These are phyloP conservation scores for Termitomyces sp. DNA, from an alignment of 768 basidiomycete genomes.

Conservation along the genomic window DNA sequence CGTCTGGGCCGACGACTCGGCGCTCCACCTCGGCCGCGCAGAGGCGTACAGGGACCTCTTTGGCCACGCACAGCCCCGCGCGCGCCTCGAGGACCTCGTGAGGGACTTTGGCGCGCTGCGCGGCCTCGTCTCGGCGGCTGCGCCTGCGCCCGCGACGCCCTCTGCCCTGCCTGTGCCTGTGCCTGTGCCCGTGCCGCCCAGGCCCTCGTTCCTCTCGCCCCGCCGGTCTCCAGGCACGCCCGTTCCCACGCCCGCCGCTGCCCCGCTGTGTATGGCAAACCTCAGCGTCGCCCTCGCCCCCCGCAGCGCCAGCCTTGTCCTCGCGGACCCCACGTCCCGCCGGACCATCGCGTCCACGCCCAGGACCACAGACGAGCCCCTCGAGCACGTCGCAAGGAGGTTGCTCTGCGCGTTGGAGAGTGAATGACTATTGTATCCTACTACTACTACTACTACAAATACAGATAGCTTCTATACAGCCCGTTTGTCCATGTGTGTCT, in stretches of 20 bases:
- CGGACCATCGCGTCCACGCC: slow-evolving; percentile 39
- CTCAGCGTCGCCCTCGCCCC: slow-evolving; percentile 37
- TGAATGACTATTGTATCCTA: too few relatives aligned
- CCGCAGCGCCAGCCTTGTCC: slow-evolving; percentile 33
- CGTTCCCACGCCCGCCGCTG: background rate
- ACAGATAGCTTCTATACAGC: too few relatives aligned
- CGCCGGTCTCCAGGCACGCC: background rate
- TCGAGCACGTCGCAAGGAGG: background rate
- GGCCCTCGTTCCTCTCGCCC: background rate
- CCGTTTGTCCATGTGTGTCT: slow-evolving; percentile 44
- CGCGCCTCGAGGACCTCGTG: slow-evolving; percentile 73
- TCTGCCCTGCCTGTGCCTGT: too few relatives aligned
- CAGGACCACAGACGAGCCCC: background rate
- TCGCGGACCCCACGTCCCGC: slow-evolving; percentile 22
- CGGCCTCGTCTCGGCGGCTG: background rate
- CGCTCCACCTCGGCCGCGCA: slow-evolving; percentile 69
- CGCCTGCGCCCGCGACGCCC: too few relatives aligned
- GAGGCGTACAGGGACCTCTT: slow-evolving; percentile 79
- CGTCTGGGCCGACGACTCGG: slow-evolving; percentile 66
- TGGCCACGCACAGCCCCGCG: slow-evolving; percentile 68
- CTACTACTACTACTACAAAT: too few relatives aligned
- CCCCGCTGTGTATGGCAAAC: slow-evolving; percentile 6
- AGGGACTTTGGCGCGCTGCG: slow-evolving; percentile 29
- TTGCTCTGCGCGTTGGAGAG: background rate
- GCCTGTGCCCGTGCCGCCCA: background rate